Evolutionary conservation across 805 yeast species (phyloP).

Genomic region (Pachysolen tannophilus): DNA sequence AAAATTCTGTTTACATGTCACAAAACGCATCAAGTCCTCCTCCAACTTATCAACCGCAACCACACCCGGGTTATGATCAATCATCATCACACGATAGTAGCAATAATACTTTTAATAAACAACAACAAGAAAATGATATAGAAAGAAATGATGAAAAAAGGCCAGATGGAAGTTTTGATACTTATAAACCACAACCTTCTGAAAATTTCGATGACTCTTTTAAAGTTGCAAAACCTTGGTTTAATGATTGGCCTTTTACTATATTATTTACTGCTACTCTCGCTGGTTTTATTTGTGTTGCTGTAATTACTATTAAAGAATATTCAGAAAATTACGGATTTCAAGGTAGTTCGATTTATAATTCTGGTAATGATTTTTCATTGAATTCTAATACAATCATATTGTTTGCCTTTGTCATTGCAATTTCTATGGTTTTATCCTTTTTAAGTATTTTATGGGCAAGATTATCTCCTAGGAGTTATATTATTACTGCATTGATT

Average conservation of each 20-base stretch:
- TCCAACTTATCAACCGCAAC: slow-evolving; percentile 5
- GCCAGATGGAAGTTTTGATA: slow-evolving; percentile 4
- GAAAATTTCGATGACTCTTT: slow-evolving; percentile 60
- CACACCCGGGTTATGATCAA: slow-evolving; percentile 5
- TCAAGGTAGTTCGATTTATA: slow-evolving; percentile 60
- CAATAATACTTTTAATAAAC: neutral
- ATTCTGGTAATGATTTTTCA: slow-evolving; percentile 43
- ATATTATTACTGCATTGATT: slow-evolving; percentile 62
- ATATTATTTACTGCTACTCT: slow-evolving; percentile 37
- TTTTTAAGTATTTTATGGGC: slow-evolving; percentile 51
- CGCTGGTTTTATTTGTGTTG: slow-evolving; percentile 62
- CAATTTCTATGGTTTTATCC: slow-evolving; percentile 53
- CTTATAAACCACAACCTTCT: slow-evolving; percentile 4
- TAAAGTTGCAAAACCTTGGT: slow-evolving; percentile 50
- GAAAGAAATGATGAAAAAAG: slow-evolving; percentile 6
- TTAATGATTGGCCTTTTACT: slow-evolving; percentile 68
- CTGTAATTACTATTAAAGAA: slow-evolving; percentile 60
- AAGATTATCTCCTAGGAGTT: slow-evolving; percentile 52
- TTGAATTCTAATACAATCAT: slow-evolving; percentile 70
- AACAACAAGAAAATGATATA: neutral
- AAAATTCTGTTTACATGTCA: too few relatives aligned
- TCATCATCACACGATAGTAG: slow-evolving; percentile 3
- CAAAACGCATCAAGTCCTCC: too few relatives aligned
- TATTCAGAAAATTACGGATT: slow-evolving; percentile 46
- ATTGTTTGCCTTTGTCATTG: slow-evolving; percentile 57